Base-by-base conservation (phyloP, 352 stramenopile genomes). In the Phytopythium sindhum region DNA sequence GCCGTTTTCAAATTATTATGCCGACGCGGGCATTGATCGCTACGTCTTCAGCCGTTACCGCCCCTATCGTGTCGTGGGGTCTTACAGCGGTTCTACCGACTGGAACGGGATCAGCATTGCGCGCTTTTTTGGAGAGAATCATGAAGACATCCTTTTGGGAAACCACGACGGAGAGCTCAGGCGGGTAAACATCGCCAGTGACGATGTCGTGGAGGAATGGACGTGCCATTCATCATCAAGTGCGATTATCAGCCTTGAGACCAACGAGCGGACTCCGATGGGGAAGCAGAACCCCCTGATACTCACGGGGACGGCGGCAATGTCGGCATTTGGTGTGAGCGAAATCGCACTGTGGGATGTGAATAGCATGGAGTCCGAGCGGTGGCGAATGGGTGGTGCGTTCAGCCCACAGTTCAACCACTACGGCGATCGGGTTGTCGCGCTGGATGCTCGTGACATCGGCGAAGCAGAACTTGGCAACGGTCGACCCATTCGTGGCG, bases 31-130 rank as follows among this genome's bases (percentile, higher is more conserved):
- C 10, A 78, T 93, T 44, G 89, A 88, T 65, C 78, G 86, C 12
- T 95, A 89, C 57, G 74, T 91, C 1, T 95, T 82, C 44, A 91
- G 83, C 68, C 81, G 84, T 0, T 93, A 95, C 37, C 78, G 84
- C 8, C 81, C 83, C 10, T 88, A 86, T 63, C 83, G 80, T 9
- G 72, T 86, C 4, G 61, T 92, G 17, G 82, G 82, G 15, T 75
- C 74, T 24, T 75, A 92, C 41, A 62, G 66, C 15, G 68, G 66
- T 11, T 78, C 72, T 11, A 75, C 72, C 23, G 77, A 83, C 8
- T 91, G 84, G 81, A 80, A 78, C 35, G 77, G 77, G 3, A 73
- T 86, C 19, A 90, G 77, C 14, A 69, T 84, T 9, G 76, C 82
- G 41, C 75, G 80, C n/a, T 93, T 91, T 28, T 89, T 81, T 47